A percentile compares a stretch with the other conserved stretches of the same genome.
Conservation (phyloP, 805 yeast species). For the Candida maris region DNA sequence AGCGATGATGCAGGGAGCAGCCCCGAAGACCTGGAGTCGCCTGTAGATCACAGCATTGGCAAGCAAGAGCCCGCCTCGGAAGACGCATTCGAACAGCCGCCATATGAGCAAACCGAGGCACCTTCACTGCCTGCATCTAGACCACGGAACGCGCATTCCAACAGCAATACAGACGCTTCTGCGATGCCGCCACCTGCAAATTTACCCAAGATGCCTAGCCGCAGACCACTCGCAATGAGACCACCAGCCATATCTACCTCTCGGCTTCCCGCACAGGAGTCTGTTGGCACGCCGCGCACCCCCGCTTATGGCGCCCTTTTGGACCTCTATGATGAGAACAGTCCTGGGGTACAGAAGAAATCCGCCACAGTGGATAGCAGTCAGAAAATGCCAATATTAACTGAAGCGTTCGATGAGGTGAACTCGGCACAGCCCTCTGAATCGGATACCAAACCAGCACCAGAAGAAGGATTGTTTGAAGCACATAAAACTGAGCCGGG, state of each 20-base stretch:
- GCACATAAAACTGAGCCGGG: neutral
- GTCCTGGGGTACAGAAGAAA: constrained; percentile 15
- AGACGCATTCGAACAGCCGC: no score
- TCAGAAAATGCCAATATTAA: no score
- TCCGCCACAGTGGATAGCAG: neutral
- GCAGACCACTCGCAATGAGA: constrained; percentile 6
- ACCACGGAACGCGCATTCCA: no score
- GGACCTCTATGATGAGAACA: constrained; percentile 18
- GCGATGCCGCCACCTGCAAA: no score
- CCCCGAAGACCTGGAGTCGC: no score
- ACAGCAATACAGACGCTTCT: no score
- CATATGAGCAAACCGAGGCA: no score
- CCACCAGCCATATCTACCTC: constrained; percentile 4
- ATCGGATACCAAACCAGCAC: neutral
- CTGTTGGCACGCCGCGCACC: constrained; percentile 8
- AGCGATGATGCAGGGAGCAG: no score
- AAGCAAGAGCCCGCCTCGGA: no score
- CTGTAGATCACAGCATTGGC: no score
- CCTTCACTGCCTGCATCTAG: no score
- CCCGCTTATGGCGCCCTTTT: constrained; percentile 17
- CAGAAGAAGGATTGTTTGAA: neutral
- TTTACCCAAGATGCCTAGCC: constrained; percentile 2
- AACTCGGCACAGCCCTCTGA: neutral
- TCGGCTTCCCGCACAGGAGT: constrained; percentile 3
- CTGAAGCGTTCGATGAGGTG: neutral